Conservation (phyloP, 257 asterid species). For the Avicennia marina region DNA sequence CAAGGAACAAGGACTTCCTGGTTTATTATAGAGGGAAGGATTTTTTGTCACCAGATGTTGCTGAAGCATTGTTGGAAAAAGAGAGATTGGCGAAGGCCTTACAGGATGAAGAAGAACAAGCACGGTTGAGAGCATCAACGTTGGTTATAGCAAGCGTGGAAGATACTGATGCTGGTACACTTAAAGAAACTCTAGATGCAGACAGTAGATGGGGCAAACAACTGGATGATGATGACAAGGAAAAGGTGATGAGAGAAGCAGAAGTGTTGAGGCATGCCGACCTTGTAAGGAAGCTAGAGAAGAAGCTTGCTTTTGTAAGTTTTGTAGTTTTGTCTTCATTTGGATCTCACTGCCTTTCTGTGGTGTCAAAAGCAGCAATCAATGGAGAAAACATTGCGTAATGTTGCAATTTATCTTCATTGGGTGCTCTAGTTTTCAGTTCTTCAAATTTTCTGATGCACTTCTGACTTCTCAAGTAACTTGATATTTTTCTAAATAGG, state of each 20-base stretch:
- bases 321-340: conserved; percentile 2
- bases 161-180: conserved; percentile 62
- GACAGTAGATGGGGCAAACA: conserved; percentile 79
- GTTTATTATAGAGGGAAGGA: conserved; percentile 91
- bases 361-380: background rate
- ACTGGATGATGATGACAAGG: conserved; percentile 51
- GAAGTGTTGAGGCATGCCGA: conserved; percentile 62
- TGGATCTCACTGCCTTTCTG: background rate
- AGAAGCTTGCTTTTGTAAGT: conserved; percentile 75
- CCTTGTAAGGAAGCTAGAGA: conserved; percentile 81
- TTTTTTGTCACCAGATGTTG: conserved; percentile 80
- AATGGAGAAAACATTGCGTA: background rate
- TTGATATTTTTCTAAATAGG: conserved; percentile 45
- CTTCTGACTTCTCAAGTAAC: conserved; percentile 6
- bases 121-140: conserved; percentile 59
- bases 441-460: background rate
- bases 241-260: conserved; percentile 78
- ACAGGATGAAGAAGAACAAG: conserved; percentile 93
- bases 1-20: conserved; percentile 90
- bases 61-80: conserved; percentile 82
- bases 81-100: conserved; percentile 74
- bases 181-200: conserved; percentile 81
- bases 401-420: background rate
- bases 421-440: background rate
- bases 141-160: conserved; percentile 31